A percentile compares a stretch with the other conserved stretches of the same genome.
phyloP scores from a whole-genome alignment of 345 rosid species.

The Rhizophora apiculata region DNA sequence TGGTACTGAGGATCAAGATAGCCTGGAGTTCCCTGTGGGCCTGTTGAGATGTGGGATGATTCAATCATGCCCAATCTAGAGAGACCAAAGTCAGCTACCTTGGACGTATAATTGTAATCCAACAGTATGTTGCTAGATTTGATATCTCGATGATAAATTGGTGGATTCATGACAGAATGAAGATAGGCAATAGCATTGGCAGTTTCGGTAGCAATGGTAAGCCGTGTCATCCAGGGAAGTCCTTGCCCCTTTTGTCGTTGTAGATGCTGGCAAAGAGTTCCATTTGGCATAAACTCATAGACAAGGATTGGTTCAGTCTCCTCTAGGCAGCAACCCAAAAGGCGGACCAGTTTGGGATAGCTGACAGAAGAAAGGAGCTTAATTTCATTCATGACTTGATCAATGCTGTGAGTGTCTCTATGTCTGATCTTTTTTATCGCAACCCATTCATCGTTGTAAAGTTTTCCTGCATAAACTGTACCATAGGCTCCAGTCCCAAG shows the following conservation, averaged over 20 bases:
- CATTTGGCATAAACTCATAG: conserved; percentile 87
- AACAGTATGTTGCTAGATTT: conserved; percentile 89
- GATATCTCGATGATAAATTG: conserved; percentile 87
- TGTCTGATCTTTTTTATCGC: conserved; percentile 82
- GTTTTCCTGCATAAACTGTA: conserved; percentile 83
- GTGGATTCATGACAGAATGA: conserved; percentile 82
- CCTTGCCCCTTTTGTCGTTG: conserved; percentile 70
- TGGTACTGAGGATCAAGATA: conserved; percentile 52
- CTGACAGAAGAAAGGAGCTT: conserved; percentile 90
- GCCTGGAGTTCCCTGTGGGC: conserved; percentile 92
- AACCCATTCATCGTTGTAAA: conserved; percentile 59
- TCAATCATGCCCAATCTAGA: conserved; percentile 83
- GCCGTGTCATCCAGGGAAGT: conserved; percentile 82
- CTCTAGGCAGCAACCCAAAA: conserved; percentile 85
- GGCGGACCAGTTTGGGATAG: conserved; percentile 87
- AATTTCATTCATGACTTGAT: conserved; percentile 91
- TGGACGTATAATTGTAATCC: conserved; percentile 66
- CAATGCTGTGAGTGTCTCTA: conserved; percentile 67
- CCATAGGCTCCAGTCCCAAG: conserved; percentile 97
- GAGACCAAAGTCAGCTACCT: conserved; percentile 97
- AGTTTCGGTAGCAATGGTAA: conserved; percentile 81
- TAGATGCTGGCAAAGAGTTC: conserved; percentile 80
- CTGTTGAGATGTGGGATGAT: conserved; percentile 80
- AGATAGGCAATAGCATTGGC: conserved; percentile 86
- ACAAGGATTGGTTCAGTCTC: conserved; percentile 86